Evolutionary conservation across 768 basidiomycete species (phyloP).

Genomic region (Pleurotus pulmonarius): DNA sequence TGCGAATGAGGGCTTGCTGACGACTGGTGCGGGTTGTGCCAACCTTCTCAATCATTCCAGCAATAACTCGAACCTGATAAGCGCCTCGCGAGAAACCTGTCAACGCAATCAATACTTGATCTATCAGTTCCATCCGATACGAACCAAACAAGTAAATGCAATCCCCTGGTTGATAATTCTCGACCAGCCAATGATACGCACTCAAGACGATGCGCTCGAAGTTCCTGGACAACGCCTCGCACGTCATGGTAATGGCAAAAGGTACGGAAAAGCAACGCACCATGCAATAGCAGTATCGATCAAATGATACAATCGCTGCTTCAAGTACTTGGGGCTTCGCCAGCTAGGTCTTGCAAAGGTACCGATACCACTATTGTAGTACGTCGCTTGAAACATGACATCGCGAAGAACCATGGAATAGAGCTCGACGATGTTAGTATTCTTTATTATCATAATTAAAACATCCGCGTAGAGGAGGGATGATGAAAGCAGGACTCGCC

Average conservation of each 20-base stretch:
- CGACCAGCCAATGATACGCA: constrained; percentile 41
- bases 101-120: neutral
- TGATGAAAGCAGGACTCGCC: constrained; percentile 13
- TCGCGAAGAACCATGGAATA: constrained; percentile 21
- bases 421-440: constrained; percentile 27
- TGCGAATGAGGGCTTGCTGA: neutral
- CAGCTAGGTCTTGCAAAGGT: constrained; percentile 22
- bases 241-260: too few relatives aligned
- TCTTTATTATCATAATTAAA: constrained; percentile 17
- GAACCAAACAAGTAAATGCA: constrained; percentile 38
- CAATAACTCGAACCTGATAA: constrained; percentile 39
- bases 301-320: constrained; percentile 16
- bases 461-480: neutral
- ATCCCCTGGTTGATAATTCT: constrained; percentile 32
- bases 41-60: constrained; percentile 41
- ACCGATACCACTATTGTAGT: constrained; percentile 30
- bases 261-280: constrained; percentile 16
- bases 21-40: neutral
- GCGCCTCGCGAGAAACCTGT: constrained; percentile 47
- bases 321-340: constrained; percentile 15
- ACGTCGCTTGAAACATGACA: constrained; percentile 18
- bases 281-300: constrained; percentile 34
- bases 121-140: neutral
- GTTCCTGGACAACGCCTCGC: constrained; percentile 21
- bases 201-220: constrained; percentile 29